phyloP scores from a whole-genome alignment of 2,329 filamentous ascomycete genomes.

The Sordariomycetes sp. region DNA sequence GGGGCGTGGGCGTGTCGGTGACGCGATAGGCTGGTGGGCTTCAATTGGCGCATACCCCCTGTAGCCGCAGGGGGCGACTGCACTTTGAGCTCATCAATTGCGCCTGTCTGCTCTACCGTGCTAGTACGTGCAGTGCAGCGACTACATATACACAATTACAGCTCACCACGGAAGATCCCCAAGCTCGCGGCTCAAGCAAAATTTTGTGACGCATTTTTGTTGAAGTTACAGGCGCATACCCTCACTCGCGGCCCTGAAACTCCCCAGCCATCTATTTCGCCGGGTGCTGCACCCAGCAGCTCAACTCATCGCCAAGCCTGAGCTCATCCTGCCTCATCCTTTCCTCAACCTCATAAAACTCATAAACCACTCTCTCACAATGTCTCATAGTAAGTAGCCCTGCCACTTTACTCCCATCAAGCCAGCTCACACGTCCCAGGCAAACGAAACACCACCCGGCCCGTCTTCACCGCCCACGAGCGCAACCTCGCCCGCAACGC shows the following conservation, averaged over 20 bases:
- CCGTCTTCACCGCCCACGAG: conserved; percentile 91
- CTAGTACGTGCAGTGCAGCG: background rate
- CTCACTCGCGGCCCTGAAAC: background rate
- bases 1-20: background rate
- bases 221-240: background rate
- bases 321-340: background rate
- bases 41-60: background rate
- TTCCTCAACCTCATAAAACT: background rate
- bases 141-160: background rate
- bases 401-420: background rate
- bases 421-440: conserved; percentile 23
- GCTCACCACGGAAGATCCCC: background rate
- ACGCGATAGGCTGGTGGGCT: background rate
- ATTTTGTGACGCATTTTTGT: background rate
- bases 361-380: conserved; percentile 9
- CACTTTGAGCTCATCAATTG: background rate
- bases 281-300: background rate
- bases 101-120: background rate
- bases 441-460: conserved; percentile 84
- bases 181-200: background rate
- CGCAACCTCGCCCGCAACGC: conserved; percentile 68
- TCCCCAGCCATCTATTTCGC: background rate
- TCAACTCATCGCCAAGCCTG: background rate
- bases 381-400: conserved; percentile 38
- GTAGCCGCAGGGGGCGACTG: background rate